phyloP scores from a whole-genome alignment of 306 rosid species.

The Luffa aegyptiaca region DNA sequence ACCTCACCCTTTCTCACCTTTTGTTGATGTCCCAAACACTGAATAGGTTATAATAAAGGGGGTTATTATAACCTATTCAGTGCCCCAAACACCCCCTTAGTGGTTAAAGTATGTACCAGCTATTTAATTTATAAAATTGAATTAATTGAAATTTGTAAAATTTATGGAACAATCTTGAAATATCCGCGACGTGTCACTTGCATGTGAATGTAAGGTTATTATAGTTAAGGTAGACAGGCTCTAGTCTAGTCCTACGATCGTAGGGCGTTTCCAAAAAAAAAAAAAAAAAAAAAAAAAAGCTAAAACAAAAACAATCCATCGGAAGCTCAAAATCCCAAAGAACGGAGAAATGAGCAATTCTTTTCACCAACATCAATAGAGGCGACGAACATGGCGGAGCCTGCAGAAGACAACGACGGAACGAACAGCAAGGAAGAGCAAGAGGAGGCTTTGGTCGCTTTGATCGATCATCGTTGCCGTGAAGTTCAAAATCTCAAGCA shows the following conservation, averaged over 20 bases:
- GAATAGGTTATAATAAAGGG: too few relatives aligned
- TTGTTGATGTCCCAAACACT: too few relatives aligned
- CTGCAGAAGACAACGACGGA: background rate
- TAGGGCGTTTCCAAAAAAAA: background rate
- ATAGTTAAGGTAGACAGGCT: background rate
- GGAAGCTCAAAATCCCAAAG: background rate
- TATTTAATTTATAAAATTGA: too few relatives aligned
- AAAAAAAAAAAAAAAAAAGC: background rate
- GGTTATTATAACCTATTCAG: too few relatives aligned
- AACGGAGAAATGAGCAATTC: background rate
- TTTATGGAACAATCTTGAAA: background rate
- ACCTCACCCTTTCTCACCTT: too few relatives aligned
- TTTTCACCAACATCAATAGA: background rate
- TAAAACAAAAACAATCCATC: background rate
- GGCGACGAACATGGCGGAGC: slow-evolving; percentile 17
- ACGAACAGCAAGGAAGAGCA: slow-evolving; percentile 37
- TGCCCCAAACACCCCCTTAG: too few relatives aligned
- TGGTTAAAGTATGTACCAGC: too few relatives aligned
- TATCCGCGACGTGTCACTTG: background rate
- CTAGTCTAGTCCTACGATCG: background rate
- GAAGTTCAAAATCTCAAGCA: slow-evolving; percentile 57
- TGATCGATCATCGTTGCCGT: slow-evolving; percentile 69
- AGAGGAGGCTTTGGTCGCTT: slow-evolving; percentile 74
- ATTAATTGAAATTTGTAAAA: background rate
- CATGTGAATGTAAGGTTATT: background rate